phyloP scores from a whole-genome alignment of 352 stramenopile species.

The Phytopythium boreale region DNA sequence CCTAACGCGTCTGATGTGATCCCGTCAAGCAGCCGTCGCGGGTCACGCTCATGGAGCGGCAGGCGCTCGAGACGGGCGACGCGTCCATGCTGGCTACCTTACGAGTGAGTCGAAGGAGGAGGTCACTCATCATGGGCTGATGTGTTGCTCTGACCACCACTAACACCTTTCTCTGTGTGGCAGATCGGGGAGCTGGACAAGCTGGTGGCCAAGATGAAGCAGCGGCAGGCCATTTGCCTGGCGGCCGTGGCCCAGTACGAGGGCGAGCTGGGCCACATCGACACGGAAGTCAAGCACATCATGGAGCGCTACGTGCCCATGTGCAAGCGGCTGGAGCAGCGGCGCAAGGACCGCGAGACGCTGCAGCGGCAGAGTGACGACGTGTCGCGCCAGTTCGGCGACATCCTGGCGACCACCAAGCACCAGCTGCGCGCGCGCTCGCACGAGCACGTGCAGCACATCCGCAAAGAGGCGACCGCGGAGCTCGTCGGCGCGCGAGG shows the following conservation, averaged over 20 bases:
- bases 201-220: constrained; percentile 62
- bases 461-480: constrained; percentile 48
- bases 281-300: constrained; percentile 58
- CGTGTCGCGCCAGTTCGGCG: constrained; percentile 54
- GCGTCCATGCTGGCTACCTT: constrained; percentile 73
- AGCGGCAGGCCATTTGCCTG: constrained; percentile 58
- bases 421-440: constrained; percentile 40
- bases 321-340: constrained; percentile 54
- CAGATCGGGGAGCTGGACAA: constrained; percentile 77
- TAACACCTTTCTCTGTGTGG: not conserved
- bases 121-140: too few relatives aligned
- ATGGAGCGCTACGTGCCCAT: constrained; percentile 64
- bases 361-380: constrained; percentile 47
- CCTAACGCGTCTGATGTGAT: not conserved
- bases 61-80: constrained; percentile 65
- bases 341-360: constrained; percentile 36
- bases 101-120: constrained; percentile 24
- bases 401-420: constrained; percentile 64
- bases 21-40: constrained; percentile 28
- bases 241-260: constrained; percentile 47
- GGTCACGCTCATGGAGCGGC: constrained; percentile 68
- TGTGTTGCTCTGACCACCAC: not conserved
- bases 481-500: constrained; percentile 47
- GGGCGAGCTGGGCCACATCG: constrained; percentile 56
- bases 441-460: constrained; percentile 60